Percentiles rank a stretch among this genome's conserved stretches.
Conservation (phyloP, 352 stramenopile genomes). For the Pythium pyrilobum region DNA sequence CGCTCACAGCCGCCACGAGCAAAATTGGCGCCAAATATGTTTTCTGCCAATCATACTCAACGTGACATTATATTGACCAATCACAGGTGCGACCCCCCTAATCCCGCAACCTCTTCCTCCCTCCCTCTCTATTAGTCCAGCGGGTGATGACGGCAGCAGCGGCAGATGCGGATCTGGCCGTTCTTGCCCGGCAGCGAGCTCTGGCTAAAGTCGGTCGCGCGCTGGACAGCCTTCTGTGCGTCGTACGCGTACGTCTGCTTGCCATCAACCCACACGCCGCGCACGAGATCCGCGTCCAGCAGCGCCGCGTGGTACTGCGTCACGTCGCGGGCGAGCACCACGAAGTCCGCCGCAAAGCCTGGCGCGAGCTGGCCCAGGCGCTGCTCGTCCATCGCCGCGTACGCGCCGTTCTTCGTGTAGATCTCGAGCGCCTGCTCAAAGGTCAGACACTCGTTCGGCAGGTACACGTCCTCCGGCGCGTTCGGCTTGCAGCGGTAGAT, state of each 20-base stretch:
- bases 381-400: conserved; percentile 53
- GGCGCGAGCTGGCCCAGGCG: conserved; percentile 42
- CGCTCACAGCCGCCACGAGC: not conserved
- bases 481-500: conserved; percentile 67
- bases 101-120: too few species aligned
- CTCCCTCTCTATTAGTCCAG: not conserved
- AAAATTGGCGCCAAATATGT: conserved; percentile 17
- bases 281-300: conserved; percentile 41
- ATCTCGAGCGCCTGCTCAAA: conserved; percentile 74
- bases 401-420: conserved; percentile 78
- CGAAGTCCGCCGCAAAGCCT: conserved; percentile 65
- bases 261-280: conserved; percentile 61
- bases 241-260: conserved; percentile 50
- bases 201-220: conserved; percentile 35
- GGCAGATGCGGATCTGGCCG: conserved; percentile 51
- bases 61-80: conserved; percentile 3
- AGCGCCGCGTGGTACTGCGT: conserved; percentile 34
- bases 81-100: too few species aligned
- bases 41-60: conserved; percentile 10
- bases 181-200: conserved; percentile 73
- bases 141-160: conserved; percentile 43
- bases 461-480: conserved; percentile 41
- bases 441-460: conserved; percentile 57
- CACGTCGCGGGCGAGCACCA: conserved; percentile 60
- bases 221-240: not conserved